phyloP scores from a whole-genome alignment of 2,329 filamentous ascomycete genomes.

The Aspergillus neoniger region DNA sequence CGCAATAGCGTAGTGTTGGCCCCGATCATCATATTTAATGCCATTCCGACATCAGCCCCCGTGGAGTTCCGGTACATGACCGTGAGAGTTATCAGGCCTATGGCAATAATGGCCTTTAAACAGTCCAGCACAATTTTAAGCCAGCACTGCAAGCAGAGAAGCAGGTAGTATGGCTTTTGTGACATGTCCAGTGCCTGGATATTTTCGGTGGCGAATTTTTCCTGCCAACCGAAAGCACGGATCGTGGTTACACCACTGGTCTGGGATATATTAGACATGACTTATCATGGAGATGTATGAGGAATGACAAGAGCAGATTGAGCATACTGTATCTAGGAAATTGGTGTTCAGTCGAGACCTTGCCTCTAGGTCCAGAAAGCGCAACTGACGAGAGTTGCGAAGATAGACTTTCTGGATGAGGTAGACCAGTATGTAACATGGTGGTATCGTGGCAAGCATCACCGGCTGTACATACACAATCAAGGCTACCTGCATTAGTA shows the following conservation, averaged over 20 bases:
- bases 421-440: not conserved
- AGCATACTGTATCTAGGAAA: not conserved
- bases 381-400: not conserved
- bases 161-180: not conserved
- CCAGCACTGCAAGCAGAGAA: not conserved
- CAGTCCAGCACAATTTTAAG: not conserved
- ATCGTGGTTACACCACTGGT: not conserved
- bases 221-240: not conserved
- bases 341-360: not conserved
- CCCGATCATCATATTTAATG: constrained; percentile 49
- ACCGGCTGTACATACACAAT: not conserved
- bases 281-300: too few relatives aligned
- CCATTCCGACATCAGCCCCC: constrained; percentile 46
- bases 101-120: not conserved
- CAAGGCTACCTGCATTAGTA: not conserved
- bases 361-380: not conserved
- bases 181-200: not conserved
- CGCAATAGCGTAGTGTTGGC: constrained; percentile 48
- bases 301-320: too few relatives aligned
- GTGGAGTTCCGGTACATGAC: not conserved
- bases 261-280: not conserved
- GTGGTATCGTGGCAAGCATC: not conserved
- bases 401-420: not conserved
- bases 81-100: not conserved
- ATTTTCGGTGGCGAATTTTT: not conserved